Evolutionary conservation across 805 yeast genomes (phyloP).

Genomic region (Teunomyces barrocoloradensis): DNA sequence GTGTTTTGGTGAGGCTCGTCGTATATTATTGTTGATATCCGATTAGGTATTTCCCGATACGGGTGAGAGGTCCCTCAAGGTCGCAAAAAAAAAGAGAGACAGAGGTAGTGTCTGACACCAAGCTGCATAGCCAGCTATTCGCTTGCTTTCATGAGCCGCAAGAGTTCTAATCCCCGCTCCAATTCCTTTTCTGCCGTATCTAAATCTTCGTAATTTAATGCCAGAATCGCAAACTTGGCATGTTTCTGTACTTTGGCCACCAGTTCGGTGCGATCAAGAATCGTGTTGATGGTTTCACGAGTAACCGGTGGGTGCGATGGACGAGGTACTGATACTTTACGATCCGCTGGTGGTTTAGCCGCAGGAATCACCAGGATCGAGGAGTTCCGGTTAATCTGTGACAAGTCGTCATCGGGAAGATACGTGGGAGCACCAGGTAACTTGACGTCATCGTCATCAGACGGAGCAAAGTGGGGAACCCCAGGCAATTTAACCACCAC

Average conservation of each 20-base stretch:
- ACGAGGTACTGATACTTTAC: slow-evolving; percentile 1
- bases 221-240: slow-evolving; percentile 76
- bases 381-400: slow-evolving; percentile 35
- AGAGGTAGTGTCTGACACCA: too few relatives aligned
- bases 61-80: not conserved
- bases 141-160: slow-evolving; percentile 15
- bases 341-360: not conserved
- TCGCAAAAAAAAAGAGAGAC: not conserved
- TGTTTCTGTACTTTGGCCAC: slow-evolving; percentile 62
- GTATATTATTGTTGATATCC: not conserved
- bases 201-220: slow-evolving; percentile 73
- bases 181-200: slow-evolving; percentile 66
- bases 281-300: slow-evolving; percentile 43
- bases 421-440: slow-evolving; percentile 44
- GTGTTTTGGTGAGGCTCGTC: not conserved
- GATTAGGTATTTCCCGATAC: not conserved
- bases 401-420: slow-evolving; percentile 38
- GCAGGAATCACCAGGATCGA: slow-evolving; percentile 33
- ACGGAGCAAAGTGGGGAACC: slow-evolving; percentile 37
- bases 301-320: slow-evolving; percentile 4
- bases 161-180: slow-evolving; percentile 48
- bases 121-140: not conserved
- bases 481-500: slow-evolving; percentile 29
- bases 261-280: slow-evolving; percentile 54
- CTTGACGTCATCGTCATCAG: slow-evolving; percentile 21